phyloP scores from a whole-genome alignment of 208 protist species.

The Trypanosoma platydactyli region DNA sequence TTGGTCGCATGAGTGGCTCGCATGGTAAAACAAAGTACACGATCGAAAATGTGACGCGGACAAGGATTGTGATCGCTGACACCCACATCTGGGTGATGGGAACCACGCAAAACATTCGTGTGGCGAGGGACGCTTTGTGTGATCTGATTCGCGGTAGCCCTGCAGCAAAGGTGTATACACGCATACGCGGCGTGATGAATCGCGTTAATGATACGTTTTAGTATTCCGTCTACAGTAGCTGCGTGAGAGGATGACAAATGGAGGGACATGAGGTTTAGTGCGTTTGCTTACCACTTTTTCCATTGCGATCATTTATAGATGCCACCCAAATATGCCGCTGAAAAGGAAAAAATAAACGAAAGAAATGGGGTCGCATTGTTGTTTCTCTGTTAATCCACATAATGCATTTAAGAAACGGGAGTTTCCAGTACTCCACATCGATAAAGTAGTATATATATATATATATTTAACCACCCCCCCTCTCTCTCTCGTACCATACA shows the following conservation, averaged over 20 bases:
- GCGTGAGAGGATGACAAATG: not conserved
- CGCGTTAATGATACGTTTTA: constrained; percentile 96
- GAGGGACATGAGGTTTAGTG: not conserved
- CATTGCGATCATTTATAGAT: constrained; percentile 14
- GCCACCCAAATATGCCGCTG: not conserved
- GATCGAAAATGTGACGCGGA: constrained; percentile 99
- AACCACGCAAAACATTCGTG: constrained; percentile 97
- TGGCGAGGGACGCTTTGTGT: constrained; percentile 97
- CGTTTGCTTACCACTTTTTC: constrained; percentile 3
- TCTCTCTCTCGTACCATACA: too few species aligned
- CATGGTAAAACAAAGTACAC: constrained; percentile 99
- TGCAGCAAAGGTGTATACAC: constrained; percentile 97
- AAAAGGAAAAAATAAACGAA: too few species aligned
- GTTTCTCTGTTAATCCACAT: too few species aligned
- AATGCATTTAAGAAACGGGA: too few species aligned
- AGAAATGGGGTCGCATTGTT: too few species aligned
- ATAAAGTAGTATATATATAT: too few species aligned
- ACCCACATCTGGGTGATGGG: constrained; percentile 99
- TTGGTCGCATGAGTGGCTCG: constrained; percentile 99
- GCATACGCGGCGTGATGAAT: constrained; percentile 94
- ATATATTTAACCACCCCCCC: too few species aligned
- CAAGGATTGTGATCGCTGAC: constrained; percentile 98
- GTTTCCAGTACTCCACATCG: too few species aligned
- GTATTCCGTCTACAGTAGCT: not conserved
- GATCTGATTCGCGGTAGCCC: constrained; percentile 97